Evolutionary conservation across 2,329 filamentous ascomycete species (phyloP), one percentile per base, ranked within the genome.

Genomic region (Falciphora oryzae): DNA sequence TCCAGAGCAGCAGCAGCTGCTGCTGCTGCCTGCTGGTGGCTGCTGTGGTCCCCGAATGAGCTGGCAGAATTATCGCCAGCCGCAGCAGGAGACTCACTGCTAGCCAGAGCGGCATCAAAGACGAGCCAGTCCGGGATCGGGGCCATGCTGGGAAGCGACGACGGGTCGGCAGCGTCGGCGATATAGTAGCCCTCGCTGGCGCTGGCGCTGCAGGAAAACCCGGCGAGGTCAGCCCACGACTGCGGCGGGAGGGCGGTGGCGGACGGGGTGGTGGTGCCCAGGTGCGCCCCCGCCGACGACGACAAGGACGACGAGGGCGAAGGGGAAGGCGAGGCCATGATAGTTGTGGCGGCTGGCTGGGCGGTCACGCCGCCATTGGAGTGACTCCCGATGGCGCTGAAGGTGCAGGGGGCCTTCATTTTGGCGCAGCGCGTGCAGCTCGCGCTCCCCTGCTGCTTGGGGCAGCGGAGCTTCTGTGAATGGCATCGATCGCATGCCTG

Each of bases 391-490:
- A 66, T 64, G 13, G 80, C 79, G 50, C 79, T 82, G 68, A 79
- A 82, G 59, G 78, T 65, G 65, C 79, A 82, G 7, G 71, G 59
- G 2, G 74, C 71, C 35, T 73, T 71, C 28, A 78, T 78, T 67
- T 77, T 81, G 28, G 72, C 67, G 66, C 80, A 82, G 35, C 79
- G 75, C 11, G 73, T 72, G 67, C 80, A 83, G 14, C 70, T 69
- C 7, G 70, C 64, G 32, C 73, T 73, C 0, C 75, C 75, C 0
- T 73, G 65, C 32, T 74, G 72, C 63, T 79, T 80, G 6, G 77
- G 76, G 62, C 80, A 83, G 69, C 75, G 75, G 16, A 81, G 72
- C 69, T 82, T 82, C 56, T 83, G 80, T 25, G 74, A 73, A 66
- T 82, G 80, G 57, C 80, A 82, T 57, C 80, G 72, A 69, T 80